Percentiles rank a stretch among this genome's conserved stretches.
phyloP scores from a whole-genome alignment of 352 stramenopile genomes.

The Pythium aphanidermatum region DNA sequence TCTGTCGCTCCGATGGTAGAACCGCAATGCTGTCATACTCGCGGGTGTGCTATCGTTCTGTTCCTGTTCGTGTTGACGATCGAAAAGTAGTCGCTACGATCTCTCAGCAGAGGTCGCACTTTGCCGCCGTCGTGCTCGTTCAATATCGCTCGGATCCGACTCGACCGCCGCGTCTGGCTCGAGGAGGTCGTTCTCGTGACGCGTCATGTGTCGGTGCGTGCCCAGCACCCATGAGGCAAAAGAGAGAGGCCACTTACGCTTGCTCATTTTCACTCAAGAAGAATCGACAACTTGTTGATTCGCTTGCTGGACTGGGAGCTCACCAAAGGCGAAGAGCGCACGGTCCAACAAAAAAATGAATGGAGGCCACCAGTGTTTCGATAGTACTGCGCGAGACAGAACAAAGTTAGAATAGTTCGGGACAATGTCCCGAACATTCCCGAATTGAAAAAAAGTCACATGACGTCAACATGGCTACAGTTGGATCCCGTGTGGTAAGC shows the following conservation, averaged over 20 bases:
- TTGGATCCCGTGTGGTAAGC: neutral
- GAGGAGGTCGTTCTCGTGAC: no score
- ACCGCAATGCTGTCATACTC: no score
- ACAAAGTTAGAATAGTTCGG: neutral
- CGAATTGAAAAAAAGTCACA: neutral
- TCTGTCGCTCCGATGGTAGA: no score
- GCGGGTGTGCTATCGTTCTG: no score
- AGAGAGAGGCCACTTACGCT: slow-evolving; percentile 51
- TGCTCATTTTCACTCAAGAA: slow-evolving; percentile 82
- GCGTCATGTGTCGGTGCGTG: no score
- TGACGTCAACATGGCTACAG: slow-evolving; percentile 1
- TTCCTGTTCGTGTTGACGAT: no score
- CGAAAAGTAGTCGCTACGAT: no score
- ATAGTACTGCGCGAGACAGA: slow-evolving; percentile 13
- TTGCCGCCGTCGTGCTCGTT: no score
- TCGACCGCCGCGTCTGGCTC: no score
- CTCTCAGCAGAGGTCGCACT: no score
- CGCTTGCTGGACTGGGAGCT: slow-evolving; percentile 21
- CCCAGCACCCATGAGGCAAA: no score
- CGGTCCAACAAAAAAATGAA: slow-evolving; percentile 27
- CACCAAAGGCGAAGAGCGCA: neutral
- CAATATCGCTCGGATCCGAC: no score
- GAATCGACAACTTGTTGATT: slow-evolving; percentile 53
- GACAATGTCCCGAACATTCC: neutral
- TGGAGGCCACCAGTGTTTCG: slow-evolving; percentile 21